Evolutionary conservation across 352 stramenopile species (phyloP).

Genomic region (Globisporangium uncinulatum): DNA sequence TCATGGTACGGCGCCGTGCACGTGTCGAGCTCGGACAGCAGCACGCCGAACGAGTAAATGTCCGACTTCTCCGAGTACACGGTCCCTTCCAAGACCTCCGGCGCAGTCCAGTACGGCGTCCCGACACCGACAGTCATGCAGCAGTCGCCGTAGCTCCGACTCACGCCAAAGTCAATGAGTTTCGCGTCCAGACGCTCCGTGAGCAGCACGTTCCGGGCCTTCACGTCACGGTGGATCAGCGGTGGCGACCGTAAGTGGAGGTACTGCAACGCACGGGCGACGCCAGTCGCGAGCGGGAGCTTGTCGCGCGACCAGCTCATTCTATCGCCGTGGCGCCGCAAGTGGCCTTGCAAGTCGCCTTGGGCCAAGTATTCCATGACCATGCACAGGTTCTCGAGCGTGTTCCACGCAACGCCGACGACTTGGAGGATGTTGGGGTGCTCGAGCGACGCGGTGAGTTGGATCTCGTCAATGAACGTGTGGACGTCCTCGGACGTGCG

Average conservation of each 20-base stretch:
- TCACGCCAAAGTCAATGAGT: slow-evolving; percentile 57
- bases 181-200: slow-evolving; percentile 36
- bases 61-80: slow-evolving; percentile 26
- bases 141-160: slow-evolving; percentile 16
- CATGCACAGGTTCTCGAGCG: slow-evolving; percentile 42
- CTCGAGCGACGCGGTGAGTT: slow-evolving; percentile 29
- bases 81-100: slow-evolving; percentile 20
- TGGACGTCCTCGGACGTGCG: slow-evolving; percentile 23
- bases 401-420: slow-evolving; percentile 48
- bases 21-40: slow-evolving; percentile 47
- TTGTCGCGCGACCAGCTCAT: slow-evolving; percentile 24
- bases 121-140: slow-evolving; percentile 19
- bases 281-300: slow-evolving; percentile 32
- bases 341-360: slow-evolving; percentile 36
- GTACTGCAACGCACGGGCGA: slow-evolving; percentile 39
- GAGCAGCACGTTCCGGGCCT: slow-evolving; percentile 48
- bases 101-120: slow-evolving; percentile 17
- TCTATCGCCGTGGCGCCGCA: slow-evolving; percentile 18
- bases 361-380: slow-evolving; percentile 44
- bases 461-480: slow-evolving; percentile 41
- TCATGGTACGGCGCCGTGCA: slow-evolving; percentile 27
- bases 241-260: slow-evolving; percentile 32
- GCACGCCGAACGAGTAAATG: slow-evolving; percentile 26
- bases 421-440: slow-evolving; percentile 46
- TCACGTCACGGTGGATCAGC: slow-evolving; percentile 55